Conservation (phyloP, 371 early-diverging fungal species). For the Mortierella sp. region DNA sequence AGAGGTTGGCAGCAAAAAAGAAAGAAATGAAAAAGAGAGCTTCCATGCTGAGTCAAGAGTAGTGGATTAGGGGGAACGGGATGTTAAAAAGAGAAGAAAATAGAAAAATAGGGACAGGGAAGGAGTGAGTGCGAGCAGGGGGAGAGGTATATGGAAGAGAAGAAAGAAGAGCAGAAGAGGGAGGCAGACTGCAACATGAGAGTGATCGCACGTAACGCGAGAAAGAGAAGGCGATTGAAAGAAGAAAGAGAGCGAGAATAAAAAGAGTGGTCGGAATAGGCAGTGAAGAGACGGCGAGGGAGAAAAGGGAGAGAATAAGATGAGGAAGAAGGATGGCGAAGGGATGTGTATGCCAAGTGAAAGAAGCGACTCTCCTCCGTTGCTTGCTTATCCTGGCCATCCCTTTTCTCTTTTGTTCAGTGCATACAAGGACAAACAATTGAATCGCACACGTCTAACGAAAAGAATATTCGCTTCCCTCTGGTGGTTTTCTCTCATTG, state of each 20-base stretch:
- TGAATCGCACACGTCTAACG: background rate
- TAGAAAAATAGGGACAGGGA: no score
- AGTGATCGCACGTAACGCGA: background rate
- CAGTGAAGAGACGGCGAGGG: no score
- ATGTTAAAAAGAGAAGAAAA: background rate
- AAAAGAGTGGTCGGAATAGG: no score
- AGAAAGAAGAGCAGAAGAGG: background rate
- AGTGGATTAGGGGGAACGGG: background rate
- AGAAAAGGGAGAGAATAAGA: no score
- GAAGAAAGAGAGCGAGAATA: background rate
- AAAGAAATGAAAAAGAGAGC: background rate
- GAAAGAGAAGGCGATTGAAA: background rate
- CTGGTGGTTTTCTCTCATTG: background rate
- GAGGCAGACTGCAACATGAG: constrained; percentile 16
- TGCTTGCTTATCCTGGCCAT: background rate
- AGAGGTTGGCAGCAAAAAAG: background rate
- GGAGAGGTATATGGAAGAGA: no score
- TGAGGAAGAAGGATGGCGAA: background rate
- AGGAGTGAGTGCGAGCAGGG: background rate
- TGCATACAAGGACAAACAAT: no score
- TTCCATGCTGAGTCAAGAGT: background rate
- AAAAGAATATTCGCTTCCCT: background rate
- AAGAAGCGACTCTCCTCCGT: background rate
- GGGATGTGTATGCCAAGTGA: background rate
- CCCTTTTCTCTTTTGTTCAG: background rate